Evolutionary conservation across 371 early-diverging fungal genomes (phyloP), one percentile per base, ranked within the genome.

Genomic region (Sporodiniella umbellata): DNA sequence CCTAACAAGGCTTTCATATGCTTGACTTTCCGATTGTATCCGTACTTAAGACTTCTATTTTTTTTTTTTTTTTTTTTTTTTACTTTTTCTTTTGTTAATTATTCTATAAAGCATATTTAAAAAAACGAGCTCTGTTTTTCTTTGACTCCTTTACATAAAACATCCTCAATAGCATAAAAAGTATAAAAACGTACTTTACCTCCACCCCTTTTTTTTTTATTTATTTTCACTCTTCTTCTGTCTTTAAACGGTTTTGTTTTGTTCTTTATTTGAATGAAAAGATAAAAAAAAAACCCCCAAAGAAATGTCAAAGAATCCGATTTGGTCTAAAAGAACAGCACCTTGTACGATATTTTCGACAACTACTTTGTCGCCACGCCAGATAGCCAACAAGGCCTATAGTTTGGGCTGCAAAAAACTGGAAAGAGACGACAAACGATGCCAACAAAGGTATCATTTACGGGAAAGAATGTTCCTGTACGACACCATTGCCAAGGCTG

Each of bases 311-410:
- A n/a, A n/a, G 24, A 26, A n/a, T 38, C n/a, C 43, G 25, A 47
- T 58, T 42, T 60, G 54, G 60, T 54, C 60, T 14, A 54, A 54
- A 26, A 50, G 42, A 44, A 35, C 43, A 23, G 57, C 65, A 21
- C 51, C 60, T 12, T 54, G 57, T 33, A 54, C 65, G 12, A 53
- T 60, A 14, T 56, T 60, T 25, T 33, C 53, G 15, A 40, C 60
- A 14, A 56, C 58, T 1, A 43, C 55, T n/a, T 49, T 71, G 28
- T 71, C 75, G 21, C 75, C 75, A 35, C 56, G 75, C 6, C 75
- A 75, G 39, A 54, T 75, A n/a, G 75, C 75, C 25, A 64, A 60
- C 46, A 68, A 68, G 38, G 70, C 75, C 4, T 58, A 65, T 45
- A 56, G 58, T 8, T 42, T 71, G 5, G 70, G 68, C 11, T 63